Evolutionary conservation across 805 yeast species (phyloP), one percentile per base, ranked within the genome.

Genomic region (Schwanniomyces vanrijiae): DNA sequence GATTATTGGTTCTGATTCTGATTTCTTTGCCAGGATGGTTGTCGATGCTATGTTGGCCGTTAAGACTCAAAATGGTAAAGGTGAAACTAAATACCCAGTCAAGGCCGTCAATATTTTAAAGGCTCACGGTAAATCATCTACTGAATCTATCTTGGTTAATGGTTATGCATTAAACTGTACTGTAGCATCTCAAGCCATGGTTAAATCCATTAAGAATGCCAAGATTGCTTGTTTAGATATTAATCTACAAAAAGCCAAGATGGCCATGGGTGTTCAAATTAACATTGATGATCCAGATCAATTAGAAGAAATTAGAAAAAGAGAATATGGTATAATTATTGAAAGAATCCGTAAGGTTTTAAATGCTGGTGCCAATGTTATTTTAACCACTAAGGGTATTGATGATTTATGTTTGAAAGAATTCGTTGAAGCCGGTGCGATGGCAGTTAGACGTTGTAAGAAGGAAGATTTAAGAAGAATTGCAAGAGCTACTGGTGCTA

Each of bases 231-330:
- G 90, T 55, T 76, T 90, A 60, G 97, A 90, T 70, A 81, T 94
- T 68, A 92, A 95, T 69, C 75, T 94, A 62, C 99, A 95, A 66
- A 92, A 91, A 67, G 94, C 96, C 2, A 83, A 91, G 64, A 90
- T 94, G 97, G 97, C 97, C 37, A 83, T 94, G 83, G 99, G 99
- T 46, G 98, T 94, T 44, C 96, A 90, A 68, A 88, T 94, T 68
- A 91, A 91, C 64, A 90, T 94, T 62, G 96, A 89, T 59, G 97
- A 94, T 66, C 99, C 99, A 37, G 97, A 94, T 58, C 96, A 90
- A 70, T 80, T 94, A 57, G 99, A 94, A 73, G 88, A 88, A 58
- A 89, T 90, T 56, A 80, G 97, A 61, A 83, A 88, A 65, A 81
- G 96, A 59, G 97, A 90, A 72, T 83, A 84, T 59, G 96, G 89